Evolutionary conservation across 2,329 filamentous ascomycete species (phyloP), one percentile per base, ranked within the genome.

Genomic region (Daldinia sp.): DNA sequence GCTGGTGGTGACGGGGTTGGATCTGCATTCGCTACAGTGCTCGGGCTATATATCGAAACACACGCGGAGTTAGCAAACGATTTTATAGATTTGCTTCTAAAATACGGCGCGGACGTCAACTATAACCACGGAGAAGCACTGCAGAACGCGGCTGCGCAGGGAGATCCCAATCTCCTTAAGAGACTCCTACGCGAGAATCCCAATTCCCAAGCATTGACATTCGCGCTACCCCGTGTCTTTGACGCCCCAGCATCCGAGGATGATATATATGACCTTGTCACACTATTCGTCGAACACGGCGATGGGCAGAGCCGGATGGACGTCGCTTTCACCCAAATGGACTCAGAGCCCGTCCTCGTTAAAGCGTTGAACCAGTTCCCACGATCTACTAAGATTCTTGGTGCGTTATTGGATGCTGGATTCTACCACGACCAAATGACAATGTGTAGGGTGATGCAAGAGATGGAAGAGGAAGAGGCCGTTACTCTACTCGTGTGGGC

Each of bases 401-500:
- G 82, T 61, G 79, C 81, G 0, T 75, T 88, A 1, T 72, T 89
- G 3, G 80, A 87, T 58, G 81, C 83, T 5, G 87, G 86, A 0
- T 87, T 83, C 61, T 88, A 87, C 68, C 78, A 87, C 59, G 85
- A 89, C 59, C 84, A 87, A 67, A 77, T 78, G 60, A 79, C 79
- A 1, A 77, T 68, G 0, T 79, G 74, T 54, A 77, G 74, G 2
- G 77, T 85, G 1, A 75, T 83, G 57, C 76, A 81, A 0, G 78
- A 81, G 9, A 62, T 81, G 0, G 79, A 82, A 1, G 82, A 84
- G 32, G 76, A 80, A 2, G 87, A 91, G 72, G 76, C 79, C 8
- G 80, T 87, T 43, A 85, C 84, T 1, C 77, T 88, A 1, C 75
- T 90, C 6, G 77, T 83, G 51, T 90, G 87, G 87, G 82, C 85